Percentiles rank a stretch among this genome's conserved stretches.
Evolutionary conservation across 2,329 filamentous ascomycete genomes (phyloP).

Genomic region (Microcyclospora pomicola): DNA sequence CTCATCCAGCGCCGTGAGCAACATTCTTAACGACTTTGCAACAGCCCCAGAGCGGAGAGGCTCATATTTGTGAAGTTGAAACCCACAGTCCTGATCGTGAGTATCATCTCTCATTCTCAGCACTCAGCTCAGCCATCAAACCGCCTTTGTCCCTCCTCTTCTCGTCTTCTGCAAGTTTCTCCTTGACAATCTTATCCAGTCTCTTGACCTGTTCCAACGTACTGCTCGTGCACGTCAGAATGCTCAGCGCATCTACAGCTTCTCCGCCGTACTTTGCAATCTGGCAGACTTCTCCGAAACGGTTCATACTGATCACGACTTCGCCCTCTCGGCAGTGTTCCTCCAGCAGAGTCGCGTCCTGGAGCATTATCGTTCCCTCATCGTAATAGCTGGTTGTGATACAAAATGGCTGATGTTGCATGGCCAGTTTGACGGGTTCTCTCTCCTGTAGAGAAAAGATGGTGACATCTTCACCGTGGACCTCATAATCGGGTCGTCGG

Average conservation of each 20-base stretch:
- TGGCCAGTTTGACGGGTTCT: conserved; percentile 77
- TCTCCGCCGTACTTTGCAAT: conserved; percentile 80
- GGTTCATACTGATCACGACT: conserved; percentile 74
- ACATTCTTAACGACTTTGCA: neutral
- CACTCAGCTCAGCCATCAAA: conserved; percentile 63
- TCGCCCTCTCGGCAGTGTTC: conserved; percentile 62
- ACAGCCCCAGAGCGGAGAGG: neutral
- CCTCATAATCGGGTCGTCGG: conserved; percentile 73
- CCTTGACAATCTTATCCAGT: conserved; percentile 59
- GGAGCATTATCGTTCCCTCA: conserved; percentile 53
- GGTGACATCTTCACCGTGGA: conserved; percentile 71
- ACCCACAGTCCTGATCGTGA: neutral
- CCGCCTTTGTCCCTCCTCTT: conserved; percentile 68
- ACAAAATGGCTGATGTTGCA: conserved; percentile 85
- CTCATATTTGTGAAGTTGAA: neutral
- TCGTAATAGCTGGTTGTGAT: conserved; percentile 76
- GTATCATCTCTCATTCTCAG: conserved; percentile 53
- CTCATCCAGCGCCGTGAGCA: neutral
- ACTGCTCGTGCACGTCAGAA: conserved; percentile 62
- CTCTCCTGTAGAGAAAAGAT: conserved; percentile 75
- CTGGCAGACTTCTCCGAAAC: conserved; percentile 80
- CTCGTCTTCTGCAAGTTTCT: conserved; percentile 60
- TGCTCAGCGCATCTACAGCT: conserved; percentile 61
- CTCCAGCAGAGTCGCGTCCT: conserved; percentile 62
- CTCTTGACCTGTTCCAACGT: conserved; percentile 71